phyloP scores from a whole-genome alignment of 2,329 filamentous ascomycete genomes.

The Alternaria sp. region DNA sequence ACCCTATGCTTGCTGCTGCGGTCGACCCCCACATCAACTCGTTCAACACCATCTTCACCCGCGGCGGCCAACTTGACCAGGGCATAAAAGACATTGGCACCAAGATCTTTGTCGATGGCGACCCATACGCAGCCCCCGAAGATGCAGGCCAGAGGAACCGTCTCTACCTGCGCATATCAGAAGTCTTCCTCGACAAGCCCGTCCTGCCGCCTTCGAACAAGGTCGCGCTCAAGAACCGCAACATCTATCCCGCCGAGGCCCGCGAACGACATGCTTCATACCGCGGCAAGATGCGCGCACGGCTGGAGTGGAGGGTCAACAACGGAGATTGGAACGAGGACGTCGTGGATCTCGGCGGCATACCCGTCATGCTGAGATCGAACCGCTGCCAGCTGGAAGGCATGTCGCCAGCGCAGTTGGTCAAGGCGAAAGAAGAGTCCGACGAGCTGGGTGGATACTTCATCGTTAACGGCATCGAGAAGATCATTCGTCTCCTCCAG shows the following conservation, averaged over 20 bases:
- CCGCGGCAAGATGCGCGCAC: conserved; percentile 81
- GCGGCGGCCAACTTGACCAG: conserved; percentile 74
- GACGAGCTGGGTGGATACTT: conserved; percentile 98
- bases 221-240: conserved; percentile 75
- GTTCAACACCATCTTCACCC: conserved; percentile 87
- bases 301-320: conserved; percentile 86
- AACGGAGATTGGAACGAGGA: conserved; percentile 83
- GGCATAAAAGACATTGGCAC: conserved; percentile 87
- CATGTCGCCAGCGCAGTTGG: conserved; percentile 80
- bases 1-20: conserved; percentile 83
- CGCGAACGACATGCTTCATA: conserved; percentile 93
- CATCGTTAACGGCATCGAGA: conserved; percentile 74
- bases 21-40: conserved; percentile 92
- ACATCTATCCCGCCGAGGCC: conserved; percentile 90
- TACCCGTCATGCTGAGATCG: conserved; percentile 76
- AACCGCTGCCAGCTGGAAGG: conserved; percentile 90
- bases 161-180: conserved; percentile 77
- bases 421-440: conserved; percentile 89
- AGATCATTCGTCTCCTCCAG: conserved; percentile 12
- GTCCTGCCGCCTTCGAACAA: conserved; percentile 83
- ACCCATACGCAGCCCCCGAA: conserved; percentile 59
- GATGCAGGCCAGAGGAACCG: conserved; percentile 71
- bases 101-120: conserved; percentile 85
- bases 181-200: conserved; percentile 83
- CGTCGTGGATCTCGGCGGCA: conserved; percentile 81